Evolutionary conservation across 2,329 filamentous ascomycete species (phyloP).

Genomic region (Trichophyton verrucosum): DNA sequence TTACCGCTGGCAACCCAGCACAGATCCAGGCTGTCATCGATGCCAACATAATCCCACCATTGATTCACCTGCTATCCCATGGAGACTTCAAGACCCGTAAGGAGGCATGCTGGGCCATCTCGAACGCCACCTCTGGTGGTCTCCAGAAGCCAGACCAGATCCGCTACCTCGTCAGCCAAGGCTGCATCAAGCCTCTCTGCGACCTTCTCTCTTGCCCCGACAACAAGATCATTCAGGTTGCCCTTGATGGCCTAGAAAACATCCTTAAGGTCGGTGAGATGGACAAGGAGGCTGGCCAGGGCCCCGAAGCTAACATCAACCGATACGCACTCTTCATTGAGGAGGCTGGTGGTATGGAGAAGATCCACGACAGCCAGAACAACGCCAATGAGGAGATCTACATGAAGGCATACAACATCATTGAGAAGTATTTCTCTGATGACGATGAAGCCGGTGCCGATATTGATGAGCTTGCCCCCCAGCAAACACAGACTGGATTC

Average conservation of each 20-base stretch:
- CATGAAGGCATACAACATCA: constrained; percentile 99
- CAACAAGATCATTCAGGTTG: constrained; percentile 99
- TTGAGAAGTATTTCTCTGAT: constrained; percentile 99
- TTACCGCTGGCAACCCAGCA: constrained; percentile 92
- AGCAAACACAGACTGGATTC: constrained; percentile 63
- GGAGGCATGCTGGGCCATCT: constrained; percentile 99
- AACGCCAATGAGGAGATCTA: constrained; percentile 99
- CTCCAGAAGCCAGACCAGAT: constrained; percentile 99
- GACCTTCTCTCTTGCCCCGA: constrained; percentile 91
- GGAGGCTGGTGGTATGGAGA: constrained; percentile 98
- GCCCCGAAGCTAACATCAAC: constrained; percentile 53
- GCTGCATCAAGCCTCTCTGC: constrained; percentile 94
- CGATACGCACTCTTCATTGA: constrained; percentile 96
- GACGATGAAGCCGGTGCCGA: constrained; percentile 72
- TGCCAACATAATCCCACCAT: constrained; percentile 87
- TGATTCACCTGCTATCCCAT: constrained; percentile 91
- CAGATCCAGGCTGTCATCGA: constrained; percentile 97
- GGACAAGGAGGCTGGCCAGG: constrained; percentile 72
- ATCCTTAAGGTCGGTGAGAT: constrained; percentile 98
- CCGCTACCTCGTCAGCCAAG: constrained; percentile 80
- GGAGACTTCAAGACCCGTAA: constrained; percentile 98
- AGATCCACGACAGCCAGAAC: constrained; percentile 99
- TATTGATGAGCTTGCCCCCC: constrained; percentile 67
- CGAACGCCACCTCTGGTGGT: constrained; percentile 92
- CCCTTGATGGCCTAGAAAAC: constrained; percentile 94